Evolutionary conservation across 768 basidiomycete species (phyloP).

Genomic region (Suillus discolor): DNA sequence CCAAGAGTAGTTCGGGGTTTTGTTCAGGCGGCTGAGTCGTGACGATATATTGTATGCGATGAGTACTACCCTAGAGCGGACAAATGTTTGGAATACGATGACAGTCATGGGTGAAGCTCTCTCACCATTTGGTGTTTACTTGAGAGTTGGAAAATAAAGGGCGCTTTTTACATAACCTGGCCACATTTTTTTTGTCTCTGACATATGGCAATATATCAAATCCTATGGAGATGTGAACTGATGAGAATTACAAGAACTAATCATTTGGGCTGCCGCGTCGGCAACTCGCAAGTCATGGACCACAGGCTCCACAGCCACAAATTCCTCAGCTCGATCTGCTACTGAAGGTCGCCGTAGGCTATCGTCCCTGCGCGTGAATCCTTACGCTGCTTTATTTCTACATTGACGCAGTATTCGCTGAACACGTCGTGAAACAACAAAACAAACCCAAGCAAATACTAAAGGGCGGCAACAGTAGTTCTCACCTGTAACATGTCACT

Average conservation of each 20-base stretch:
- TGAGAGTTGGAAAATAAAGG: neutral
- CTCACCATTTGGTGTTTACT: neutral
- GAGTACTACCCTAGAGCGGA: too few relatives aligned
- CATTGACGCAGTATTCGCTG: neutral
- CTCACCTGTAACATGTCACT: conserved; percentile 55
- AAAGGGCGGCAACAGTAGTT: neutral
- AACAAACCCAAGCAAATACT: neutral
- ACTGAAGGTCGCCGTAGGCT: neutral
- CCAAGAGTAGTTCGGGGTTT: too few relatives aligned
- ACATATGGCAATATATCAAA: too few relatives aligned
- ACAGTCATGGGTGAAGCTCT: too few relatives aligned
- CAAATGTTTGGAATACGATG: too few relatives aligned
- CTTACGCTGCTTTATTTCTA: neutral
- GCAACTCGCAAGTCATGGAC: neutral
- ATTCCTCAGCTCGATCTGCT: neutral
- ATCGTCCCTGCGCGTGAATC: neutral
- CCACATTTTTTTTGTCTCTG: too few relatives aligned
- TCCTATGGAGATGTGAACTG: too few relatives aligned
- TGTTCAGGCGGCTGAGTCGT: too few relatives aligned
- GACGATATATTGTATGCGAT: too few relatives aligned
- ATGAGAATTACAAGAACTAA: too few relatives aligned
- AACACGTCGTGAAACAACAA: neutral
- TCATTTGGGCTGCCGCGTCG: too few relatives aligned
- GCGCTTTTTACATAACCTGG: neutral
- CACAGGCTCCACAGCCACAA: neutral